Base-by-base conservation (phyloP, 345 rosid genomes). In the Excoecaria agallocha region DNA sequence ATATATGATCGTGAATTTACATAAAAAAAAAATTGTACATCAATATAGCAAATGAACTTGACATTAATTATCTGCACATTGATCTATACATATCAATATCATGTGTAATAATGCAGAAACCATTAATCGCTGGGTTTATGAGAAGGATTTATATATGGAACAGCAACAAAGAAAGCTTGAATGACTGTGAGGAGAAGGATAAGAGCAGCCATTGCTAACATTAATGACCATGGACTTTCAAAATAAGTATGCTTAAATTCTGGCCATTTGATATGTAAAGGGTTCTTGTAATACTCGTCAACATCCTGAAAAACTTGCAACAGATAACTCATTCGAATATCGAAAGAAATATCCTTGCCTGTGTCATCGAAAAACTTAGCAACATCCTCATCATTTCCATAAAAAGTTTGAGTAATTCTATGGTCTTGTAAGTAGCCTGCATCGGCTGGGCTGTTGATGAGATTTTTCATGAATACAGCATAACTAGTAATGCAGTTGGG, bases 151-250 rank as follows among this genome's bases (percentile, higher is more conserved):
- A 38, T 1, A 22, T 76, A 80, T 8, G 62, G 65, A 80, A 77
- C 84, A 30, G 71, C 78, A 38, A 86, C 85, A 49, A 78, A 81
- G 66, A 84, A 77, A 17, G 88, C 39, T 67, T 89, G 87, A 46
- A 83, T 68, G 69, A 77, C 41, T 73, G 90, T 87, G 66, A 89
- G 79, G 51, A 89, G 83, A 43, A 87, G 79, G 8, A 85, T 13
- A 25, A 79, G 25, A 0, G 93, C 93, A 9, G 93, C 89, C 37
- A 80, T 54, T 0, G 86, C 89, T 6, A 90, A 87, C 17, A 81
- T 77, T 77, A 85, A 87, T 9, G 93, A 85, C 96, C 93, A 91
- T 15, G 87, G 89, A 35, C 83, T 82, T 54, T 76, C 79, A 15
- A 87, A 89, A 70, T 91, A 90, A 1, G 79, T 82, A 54, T 81